Base-by-base conservation (phyloP, 164 flowering plant genomes). In the Umbellularia californica region DNA sequence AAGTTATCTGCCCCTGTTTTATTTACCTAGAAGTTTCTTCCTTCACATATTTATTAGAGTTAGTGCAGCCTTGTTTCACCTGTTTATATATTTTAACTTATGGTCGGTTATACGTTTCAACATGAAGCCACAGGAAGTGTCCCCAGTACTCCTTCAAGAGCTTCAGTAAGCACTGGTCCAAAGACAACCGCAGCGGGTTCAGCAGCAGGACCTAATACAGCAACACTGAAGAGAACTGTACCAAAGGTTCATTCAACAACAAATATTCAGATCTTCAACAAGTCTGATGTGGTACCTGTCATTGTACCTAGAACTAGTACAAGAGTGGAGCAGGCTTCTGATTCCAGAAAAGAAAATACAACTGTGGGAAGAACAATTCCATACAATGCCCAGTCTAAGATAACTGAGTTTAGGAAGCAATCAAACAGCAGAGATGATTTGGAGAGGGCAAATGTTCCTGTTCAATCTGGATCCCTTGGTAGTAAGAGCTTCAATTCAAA, bases 121-220 rank as follows among this genome's bases (percentile, higher is more conserved):
- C 15, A 65, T 88, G 81, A 81, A 93, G 94, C 91, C 75, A 50
- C 89, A 78, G 92, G 85, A 81, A 87, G 72, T 86, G 77, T 79
- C 78, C 93, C 98, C 70, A 80, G 88, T 79, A 92, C 98, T 74
- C 97, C 98, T 76, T 98, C 93, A 77, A 87, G 90, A 83, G 81
- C 82, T 67, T 81, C 74, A 72, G 27, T 81, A 22, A 86, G 73
- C 72, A 74, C 81, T 70, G 87, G 82, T 72, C 75, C 85, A 60
- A 92, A 83, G 81, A 76, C 83, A 6, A 77, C 72, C 80, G 33
- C 79, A 23, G 68, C 75, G 62, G 79, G 75, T 81, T 79, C 92
- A 74, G 65, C 72, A 4, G 64, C 87, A 65, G 81, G 80, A 72
- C 79, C 88, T 58, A 83, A 68, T 83, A 75, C 85, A 55, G 74